Evolutionary conservation across 176 grass and related monocot species (phyloP), one percentile per base, ranked within the genome.

Genomic region (Thinopyrum elongatum): DNA sequence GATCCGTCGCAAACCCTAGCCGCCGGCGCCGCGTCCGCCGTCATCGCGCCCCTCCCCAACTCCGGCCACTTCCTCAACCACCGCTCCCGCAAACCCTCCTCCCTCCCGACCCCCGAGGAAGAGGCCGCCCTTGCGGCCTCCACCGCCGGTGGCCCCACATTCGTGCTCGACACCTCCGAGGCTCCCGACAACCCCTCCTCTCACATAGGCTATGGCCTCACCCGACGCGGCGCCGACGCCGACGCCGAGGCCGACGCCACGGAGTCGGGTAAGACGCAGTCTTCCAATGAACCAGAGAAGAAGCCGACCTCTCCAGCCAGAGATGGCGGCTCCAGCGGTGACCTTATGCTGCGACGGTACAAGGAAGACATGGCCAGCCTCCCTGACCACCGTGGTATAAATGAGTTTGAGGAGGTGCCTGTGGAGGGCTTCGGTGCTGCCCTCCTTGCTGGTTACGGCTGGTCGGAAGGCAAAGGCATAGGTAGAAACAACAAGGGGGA

Each of bases 31-130:
- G 71, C 78, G 26, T 58, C 81, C 27, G 41, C 70, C 29, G 94
- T 96, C 68, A 99, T 99, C 59, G 77, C 94, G 15, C 97, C 94
- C 31, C 89, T 99, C 71, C 84, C 90, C 23, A 99, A 94, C 88
- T 81, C 82, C 22, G 90, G 91, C 22, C 78, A 94, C 75, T 84
- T 92, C 86, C 79, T 84, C 74, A 87, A 55, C 76, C 82, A 91
- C 66, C 86, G 89, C 42, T 70, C 92, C 22, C 93, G 89, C 70
- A 90, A 89, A 63, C 81, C 93, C 30, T 88, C 86, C 83, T 92
- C 90, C 28, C 93, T 99, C 31, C 94, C 97, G 47, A 91, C 92
- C 65, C 77, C 90, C 9, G 90, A 94, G 60, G 97, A 95, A 63
- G 97, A 96, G 66, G 90, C 93, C 17, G 86, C 82, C 0, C 93